Base-by-base conservation (phyloP, 2,329 filamentous ascomycete species). In the Aspergillus nomiae region DNA sequence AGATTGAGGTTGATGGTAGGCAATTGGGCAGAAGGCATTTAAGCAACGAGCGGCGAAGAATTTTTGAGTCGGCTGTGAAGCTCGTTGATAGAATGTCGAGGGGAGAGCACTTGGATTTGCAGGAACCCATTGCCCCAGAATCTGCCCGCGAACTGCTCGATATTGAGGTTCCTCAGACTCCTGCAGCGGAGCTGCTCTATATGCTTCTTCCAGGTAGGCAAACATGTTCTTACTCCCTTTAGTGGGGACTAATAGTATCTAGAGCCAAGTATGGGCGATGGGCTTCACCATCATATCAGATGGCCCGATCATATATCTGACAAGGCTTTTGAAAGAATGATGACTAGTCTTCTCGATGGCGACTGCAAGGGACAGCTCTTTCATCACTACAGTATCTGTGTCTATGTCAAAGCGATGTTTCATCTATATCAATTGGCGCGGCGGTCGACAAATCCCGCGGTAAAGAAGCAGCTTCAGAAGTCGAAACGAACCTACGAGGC, bases 301-400 rank as follows among this genome's bases (percentile, higher is more conserved):
- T 73, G 72, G 71, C 71, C 72, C 1, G 69, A 73, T 55, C 72
- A 73, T 61, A 71, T 74, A 32, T 70, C 70, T 0, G 58, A 67
- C 30, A 67, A 62, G 21, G 62, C 69, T 2, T 58, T 68, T 7
- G 65, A 68, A 43, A 68, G 55, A 19, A 73, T 73, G 64, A 67
- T 62, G 16, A 56, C 63, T 0, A 54, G 57, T 12, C 56, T 74
- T 21, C 50, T 73, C 4, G 28, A 63, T 11, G 56, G 54, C 2
- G 46, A 66, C 12, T 51, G 46, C 19, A 38, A 53, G 8, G 64
- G 60, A 0, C 69, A 70, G 34, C 28, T 65, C 1, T 68, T 69
- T 14, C 67, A 73, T 24, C 71, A 72, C n/a, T 70, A 71, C 30
- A 69, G 61, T 26, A 45, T 71, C 3, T 73, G 70, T 43, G 41